Conservation (phyloP, 2,329 filamentous ascomycete genomes). For the Cytospora paraplurivora region DNA sequence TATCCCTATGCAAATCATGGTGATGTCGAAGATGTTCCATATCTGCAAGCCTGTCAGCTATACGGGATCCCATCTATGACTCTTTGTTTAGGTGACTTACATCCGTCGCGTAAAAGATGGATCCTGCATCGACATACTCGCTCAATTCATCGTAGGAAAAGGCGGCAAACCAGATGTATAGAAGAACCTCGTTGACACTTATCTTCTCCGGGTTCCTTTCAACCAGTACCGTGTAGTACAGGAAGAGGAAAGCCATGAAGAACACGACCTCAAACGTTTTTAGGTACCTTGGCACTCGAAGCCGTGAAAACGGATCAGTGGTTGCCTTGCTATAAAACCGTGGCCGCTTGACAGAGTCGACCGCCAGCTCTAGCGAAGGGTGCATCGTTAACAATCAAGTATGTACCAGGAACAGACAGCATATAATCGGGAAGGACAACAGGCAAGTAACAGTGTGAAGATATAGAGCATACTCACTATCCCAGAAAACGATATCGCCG, state of each 20-base stretch:
- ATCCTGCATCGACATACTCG: slow-evolving; percentile 83
- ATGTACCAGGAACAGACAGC: not conserved
- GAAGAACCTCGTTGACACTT: slow-evolving; percentile 67
- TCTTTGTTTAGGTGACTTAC: slow-evolving; percentile 49
- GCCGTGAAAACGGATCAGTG: slow-evolving; percentile 72
- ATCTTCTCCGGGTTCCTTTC: slow-evolving; percentile 68
- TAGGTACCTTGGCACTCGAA: slow-evolving; percentile 79
- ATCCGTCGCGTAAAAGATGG: slow-evolving; percentile 81
- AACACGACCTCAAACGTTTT: slow-evolving; percentile 84
- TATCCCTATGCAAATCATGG: slow-evolving; percentile 74
- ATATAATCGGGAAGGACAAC: fast-evolving
- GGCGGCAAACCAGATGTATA: slow-evolving; percentile 85
- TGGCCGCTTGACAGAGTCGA: slow-evolving; percentile 73
- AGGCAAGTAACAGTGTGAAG: not conserved
- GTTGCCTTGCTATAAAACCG: slow-evolving; percentile 70
- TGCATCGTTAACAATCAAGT: not conserved
- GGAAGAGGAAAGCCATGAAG: slow-evolving; percentile 71
- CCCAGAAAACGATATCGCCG: slow-evolving; percentile 87
- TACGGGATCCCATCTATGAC: slow-evolving; percentile 67
- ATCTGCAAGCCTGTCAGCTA: slow-evolving; percentile 66
- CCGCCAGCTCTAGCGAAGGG: slow-evolving; percentile 55
- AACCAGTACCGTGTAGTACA: slow-evolving; percentile 87
- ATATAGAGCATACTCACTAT: slow-evolving; percentile 39
- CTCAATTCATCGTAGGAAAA: slow-evolving; percentile 88
- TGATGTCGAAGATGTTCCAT: slow-evolving; percentile 78